phyloP scores from a whole-genome alignment of 164 flowering plant genomes.

The Magnolia sinica region DNA sequence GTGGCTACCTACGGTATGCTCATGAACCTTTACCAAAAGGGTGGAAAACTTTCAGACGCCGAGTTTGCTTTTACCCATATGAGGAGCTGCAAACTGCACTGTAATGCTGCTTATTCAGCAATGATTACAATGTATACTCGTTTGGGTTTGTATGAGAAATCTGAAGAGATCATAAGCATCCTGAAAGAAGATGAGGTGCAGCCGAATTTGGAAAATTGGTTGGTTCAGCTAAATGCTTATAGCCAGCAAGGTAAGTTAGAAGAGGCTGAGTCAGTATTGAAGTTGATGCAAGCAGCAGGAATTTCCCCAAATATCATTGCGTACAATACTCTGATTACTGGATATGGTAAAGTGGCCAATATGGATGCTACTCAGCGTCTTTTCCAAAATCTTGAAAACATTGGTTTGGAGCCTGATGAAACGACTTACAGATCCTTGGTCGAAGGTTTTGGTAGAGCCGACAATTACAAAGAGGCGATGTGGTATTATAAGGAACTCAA shows the following conservation, averaged over 20 bases:
- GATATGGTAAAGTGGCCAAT: conserved; percentile 68
- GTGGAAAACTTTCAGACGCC: conserved; percentile 66
- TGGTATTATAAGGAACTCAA: conserved; percentile 66
- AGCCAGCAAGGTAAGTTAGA: conserved; percentile 84
- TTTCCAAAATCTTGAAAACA: conserved; percentile 36
- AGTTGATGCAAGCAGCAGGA: conserved; percentile 58
- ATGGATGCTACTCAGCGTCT: conserved; percentile 57
- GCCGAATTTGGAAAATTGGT: conserved; percentile 76
- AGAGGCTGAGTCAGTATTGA: conserved; percentile 54
- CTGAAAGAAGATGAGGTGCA: conserved; percentile 55
- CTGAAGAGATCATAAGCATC: conserved; percentile 58
- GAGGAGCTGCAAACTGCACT: conserved; percentile 50
- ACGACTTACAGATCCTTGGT: conserved; percentile 88
- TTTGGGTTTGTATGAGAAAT: conserved; percentile 56
- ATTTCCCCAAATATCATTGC: conserved; percentile 67
- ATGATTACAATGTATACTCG: conserved; percentile 91
- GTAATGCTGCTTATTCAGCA: conserved; percentile 74
- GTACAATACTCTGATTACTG: conserved; percentile 82
- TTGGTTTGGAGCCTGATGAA: conserved; percentile 77
- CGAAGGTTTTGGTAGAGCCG: conserved; percentile 89
- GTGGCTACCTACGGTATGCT: conserved; percentile 87
- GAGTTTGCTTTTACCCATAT: conserved; percentile 65
- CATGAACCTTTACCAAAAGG: conserved; percentile 76
- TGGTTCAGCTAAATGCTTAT: conserved; percentile 78
- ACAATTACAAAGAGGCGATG: conserved; percentile 46